Percentiles rank a stretch among this genome's conserved stretches.
These are phyloP conservation scores for Termitomyces titanicus DNA, from an alignment of 768 basidiomycete genomes.

Conservation along the genomic window DNA sequence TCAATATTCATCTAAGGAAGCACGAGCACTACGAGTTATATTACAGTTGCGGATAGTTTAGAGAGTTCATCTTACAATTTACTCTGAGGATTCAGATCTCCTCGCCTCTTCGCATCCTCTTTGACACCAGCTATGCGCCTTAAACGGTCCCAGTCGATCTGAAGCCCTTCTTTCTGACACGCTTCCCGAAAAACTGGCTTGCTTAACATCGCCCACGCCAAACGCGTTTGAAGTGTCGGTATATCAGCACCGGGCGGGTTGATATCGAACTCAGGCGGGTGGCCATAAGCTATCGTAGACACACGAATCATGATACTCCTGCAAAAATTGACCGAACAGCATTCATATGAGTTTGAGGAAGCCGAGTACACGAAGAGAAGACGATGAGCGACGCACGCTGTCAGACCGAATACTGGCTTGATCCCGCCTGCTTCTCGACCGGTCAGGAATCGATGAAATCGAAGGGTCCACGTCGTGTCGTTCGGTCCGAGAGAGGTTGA, in stretches of 20 bases:
- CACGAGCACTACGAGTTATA: background rate
- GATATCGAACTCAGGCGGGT: slow-evolving; percentile 41
- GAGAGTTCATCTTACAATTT: slow-evolving; percentile 11
- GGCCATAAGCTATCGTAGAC: slow-evolving; percentile 42
- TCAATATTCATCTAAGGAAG: background rate
- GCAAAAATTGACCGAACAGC: background rate
- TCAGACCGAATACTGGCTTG: slow-evolving; percentile 87
- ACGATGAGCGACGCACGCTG: slow-evolving; percentile 55
- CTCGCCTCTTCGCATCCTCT: slow-evolving; percentile 12
- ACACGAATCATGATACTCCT: slow-evolving; percentile 45
- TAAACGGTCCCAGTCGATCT: slow-evolving; percentile 28
- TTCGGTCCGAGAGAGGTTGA: slow-evolving; percentile 40
- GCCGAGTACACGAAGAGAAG: background rate
- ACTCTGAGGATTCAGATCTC: slow-evolving; percentile 4
- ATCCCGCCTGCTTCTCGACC: slow-evolving; percentile 82
- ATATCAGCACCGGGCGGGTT: slow-evolving; percentile 24
- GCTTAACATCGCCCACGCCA: slow-evolving; percentile 41
- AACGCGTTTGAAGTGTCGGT: slow-evolving; percentile 32
- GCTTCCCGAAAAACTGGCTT: slow-evolving; percentile 34
- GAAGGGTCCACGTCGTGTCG: slow-evolving; percentile 32
- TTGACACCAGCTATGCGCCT: slow-evolving; percentile 21
- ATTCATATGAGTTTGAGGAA: background rate
- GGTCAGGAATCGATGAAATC: slow-evolving; percentile 80
- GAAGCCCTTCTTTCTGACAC: slow-evolving; percentile 33
- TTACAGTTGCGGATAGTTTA: background rate